Conservation (phyloP, 2,329 filamentous ascomycete species). For the Podosphaera leucotricha region DNA sequence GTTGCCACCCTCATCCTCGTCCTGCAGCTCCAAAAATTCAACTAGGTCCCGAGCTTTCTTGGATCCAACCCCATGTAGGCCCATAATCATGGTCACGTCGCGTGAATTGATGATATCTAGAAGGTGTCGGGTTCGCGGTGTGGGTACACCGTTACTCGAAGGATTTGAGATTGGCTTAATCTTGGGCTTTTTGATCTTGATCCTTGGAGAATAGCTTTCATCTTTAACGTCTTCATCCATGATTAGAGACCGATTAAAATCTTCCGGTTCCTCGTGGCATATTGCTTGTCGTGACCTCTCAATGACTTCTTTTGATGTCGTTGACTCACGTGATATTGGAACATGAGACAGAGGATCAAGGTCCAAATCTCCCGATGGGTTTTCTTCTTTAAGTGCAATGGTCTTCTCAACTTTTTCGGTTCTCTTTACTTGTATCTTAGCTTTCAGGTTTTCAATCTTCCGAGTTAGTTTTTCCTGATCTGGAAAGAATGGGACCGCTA, state of each 20-base stretch:
- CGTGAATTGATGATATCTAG: constrained; percentile 18
- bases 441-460: constrained; percentile 41
- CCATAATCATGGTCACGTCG: constrained; percentile 38
- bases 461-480: constrained; percentile 53
- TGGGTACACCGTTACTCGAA: constrained; percentile 15
- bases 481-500: constrained; percentile 67
- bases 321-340: neutral
- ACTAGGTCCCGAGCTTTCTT: constrained; percentile 44
- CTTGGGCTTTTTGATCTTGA: constrained; percentile 13
- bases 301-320: constrained; percentile 8
- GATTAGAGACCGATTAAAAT: constrained; percentile 13
- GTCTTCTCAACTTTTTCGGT: constrained; percentile 7
- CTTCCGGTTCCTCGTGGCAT: constrained; percentile 12
- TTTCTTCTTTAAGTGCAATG: neutral
- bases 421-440: constrained; percentile 23
- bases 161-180: constrained; percentile 15
- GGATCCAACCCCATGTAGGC: constrained; percentile 44
- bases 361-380: neutral
- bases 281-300: neutral
- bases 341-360: neutral
- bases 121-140: constrained; percentile 26
- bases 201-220: constrained; percentile 5
- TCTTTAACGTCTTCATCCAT: constrained; percentile 20
- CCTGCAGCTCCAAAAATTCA: constrained; percentile 26
- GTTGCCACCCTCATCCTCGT: constrained; percentile 18